Percentiles rank a stretch among this genome's conserved stretches.
Conservation (phyloP, 176 grass and related monocot species). For the Zizania latifolia region DNA sequence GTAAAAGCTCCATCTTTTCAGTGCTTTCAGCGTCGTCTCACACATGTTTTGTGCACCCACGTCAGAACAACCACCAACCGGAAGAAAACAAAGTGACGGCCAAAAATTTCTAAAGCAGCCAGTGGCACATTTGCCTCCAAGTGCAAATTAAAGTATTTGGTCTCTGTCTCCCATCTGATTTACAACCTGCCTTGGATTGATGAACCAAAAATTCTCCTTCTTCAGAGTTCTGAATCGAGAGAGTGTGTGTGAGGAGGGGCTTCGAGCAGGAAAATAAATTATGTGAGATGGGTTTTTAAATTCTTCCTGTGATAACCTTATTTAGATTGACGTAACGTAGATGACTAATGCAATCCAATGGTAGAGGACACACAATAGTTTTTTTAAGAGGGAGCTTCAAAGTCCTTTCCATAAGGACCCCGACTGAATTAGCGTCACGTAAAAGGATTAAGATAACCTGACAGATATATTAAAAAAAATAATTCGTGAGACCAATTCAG, state of each 20-base stretch:
- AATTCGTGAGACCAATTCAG: too few relatives aligned
- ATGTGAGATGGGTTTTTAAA: too few relatives aligned
- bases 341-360: too few relatives aligned
- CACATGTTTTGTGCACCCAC: constrained; percentile 23
- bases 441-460: too few relatives aligned
- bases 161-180: constrained; percentile 40
- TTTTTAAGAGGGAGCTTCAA: too few relatives aligned
- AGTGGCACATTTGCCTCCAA: constrained; percentile 20
- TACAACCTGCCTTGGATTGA: constrained; percentile 48
- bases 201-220: constrained; percentile 42
- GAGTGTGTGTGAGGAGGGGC: not conserved
- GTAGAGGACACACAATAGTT: too few relatives aligned
- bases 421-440: too few relatives aligned
- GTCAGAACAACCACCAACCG: not conserved
- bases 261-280: too few relatives aligned
- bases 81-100: not conserved
- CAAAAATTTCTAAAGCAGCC: constrained; percentile 6
- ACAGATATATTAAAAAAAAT: too few relatives aligned
- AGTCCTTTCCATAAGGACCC: too few relatives aligned
- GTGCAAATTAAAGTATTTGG: constrained; percentile 35
- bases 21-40: not conserved
- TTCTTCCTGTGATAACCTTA: too few relatives aligned
- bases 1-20: not conserved
- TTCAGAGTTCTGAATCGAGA: constrained; percentile 10
- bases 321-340: too few relatives aligned